Conservation (phyloP, 805 yeast genomes). For the Cyberlindnera maritima region DNA sequence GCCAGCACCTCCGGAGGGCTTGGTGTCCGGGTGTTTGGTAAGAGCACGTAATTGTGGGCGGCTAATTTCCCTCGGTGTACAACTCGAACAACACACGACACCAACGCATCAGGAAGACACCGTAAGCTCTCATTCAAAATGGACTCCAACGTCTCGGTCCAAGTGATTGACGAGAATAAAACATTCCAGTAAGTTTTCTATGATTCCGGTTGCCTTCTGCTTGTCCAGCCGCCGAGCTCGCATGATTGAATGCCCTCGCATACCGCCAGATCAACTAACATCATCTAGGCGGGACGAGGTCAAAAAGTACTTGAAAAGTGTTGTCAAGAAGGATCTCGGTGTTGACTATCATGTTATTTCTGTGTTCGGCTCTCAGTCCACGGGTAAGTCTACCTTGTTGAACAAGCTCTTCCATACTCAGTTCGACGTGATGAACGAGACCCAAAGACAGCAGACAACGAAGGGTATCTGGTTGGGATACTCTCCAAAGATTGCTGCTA, state of each 20-base stretch:
- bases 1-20: neutral
- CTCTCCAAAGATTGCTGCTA: slow-evolving; percentile 39
- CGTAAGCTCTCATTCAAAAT: neutral
- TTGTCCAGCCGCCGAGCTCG: neutral
- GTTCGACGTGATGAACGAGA: slow-evolving; percentile 92
- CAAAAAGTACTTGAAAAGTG: slow-evolving; percentile 31
- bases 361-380: slow-evolving; percentile 95
- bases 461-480: slow-evolving; percentile 79
- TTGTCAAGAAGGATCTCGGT: slow-evolving; percentile 46
- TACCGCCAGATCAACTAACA: neutral
- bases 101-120: neutral
- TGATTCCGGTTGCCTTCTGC: too few relatives aligned
- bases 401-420: slow-evolving; percentile 82
- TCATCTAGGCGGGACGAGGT: slow-evolving; percentile 11
- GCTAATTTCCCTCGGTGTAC: neutral
- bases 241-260: neutral
- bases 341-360: slow-evolving; percentile 85
- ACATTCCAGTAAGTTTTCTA: slow-evolving; percentile 35
- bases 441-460: slow-evolving; percentile 84
- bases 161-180: slow-evolving; percentile 52
- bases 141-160: slow-evolving; percentile 36
- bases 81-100: neutral
- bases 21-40: neutral
- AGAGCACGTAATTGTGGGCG: neutral
- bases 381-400: slow-evolving; percentile 92